Conservation (phyloP, 2,329 filamentous ascomycete genomes). For the Myotisia sp. region DNA sequence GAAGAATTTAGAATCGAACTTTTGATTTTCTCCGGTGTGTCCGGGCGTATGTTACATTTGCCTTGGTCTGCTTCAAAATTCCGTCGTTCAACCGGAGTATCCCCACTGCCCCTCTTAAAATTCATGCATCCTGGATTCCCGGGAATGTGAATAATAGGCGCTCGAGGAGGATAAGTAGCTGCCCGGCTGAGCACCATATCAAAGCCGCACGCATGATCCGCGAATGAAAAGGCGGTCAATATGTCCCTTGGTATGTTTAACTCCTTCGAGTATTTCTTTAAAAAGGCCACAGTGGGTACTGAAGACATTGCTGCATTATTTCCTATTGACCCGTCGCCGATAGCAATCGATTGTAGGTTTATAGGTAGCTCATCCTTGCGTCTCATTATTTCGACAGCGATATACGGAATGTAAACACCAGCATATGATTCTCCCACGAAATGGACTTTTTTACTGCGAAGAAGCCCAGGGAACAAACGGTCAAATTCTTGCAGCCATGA, state of each 20-base stretch:
- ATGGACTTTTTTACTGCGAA: conserved; percentile 19
- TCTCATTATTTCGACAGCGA: conserved; percentile 21
- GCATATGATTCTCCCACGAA: conserved; percentile 28
- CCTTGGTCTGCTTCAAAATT: conserved; percentile 7
- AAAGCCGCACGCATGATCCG: conserved; percentile 23
- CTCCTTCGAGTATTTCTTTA: conserved; percentile 15
- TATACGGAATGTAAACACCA: conserved; percentile 26
- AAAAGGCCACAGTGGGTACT: conserved; percentile 18
- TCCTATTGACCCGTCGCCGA: conserved; percentile 25
- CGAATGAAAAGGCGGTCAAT: conserved; percentile 17
- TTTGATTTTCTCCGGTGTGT: conserved; percentile 15
- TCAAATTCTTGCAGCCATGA: conserved; percentile 22
- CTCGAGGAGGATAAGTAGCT: conserved; percentile 18
- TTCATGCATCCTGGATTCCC: conserved; percentile 21
- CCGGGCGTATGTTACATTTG: conserved; percentile 17
- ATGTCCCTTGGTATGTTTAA: conserved; percentile 20
- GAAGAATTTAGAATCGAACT: conserved; percentile 22
- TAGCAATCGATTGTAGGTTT: conserved; percentile 22
- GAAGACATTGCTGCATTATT: conserved; percentile 24
- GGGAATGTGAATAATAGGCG: conserved; percentile 19
- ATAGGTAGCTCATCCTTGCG: conserved; percentile 17
- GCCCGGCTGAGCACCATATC: conserved; percentile 17
- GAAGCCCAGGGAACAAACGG: conserved; percentile 18
- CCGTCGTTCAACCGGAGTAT: conserved; percentile 2
- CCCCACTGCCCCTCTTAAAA: conserved; percentile 11